Base-by-base conservation (phyloP, 1,284 basidiomycete genomes). In the Trichosporon ovoides region DNA sequence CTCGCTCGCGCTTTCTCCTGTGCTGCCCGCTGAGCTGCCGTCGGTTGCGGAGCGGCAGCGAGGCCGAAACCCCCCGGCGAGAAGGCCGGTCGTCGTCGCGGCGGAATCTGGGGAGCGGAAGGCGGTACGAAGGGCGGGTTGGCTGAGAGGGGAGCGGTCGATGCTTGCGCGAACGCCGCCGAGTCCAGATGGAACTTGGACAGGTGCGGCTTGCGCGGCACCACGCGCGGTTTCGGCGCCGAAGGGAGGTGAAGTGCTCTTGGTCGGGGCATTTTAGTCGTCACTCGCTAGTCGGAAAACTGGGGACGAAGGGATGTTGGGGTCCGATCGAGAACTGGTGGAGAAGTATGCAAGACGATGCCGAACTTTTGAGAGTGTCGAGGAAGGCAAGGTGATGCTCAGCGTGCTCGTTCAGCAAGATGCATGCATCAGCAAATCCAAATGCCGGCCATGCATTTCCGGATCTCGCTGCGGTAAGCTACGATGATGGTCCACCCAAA, bases 1-100 rank as follows among this genome's bases (percentile, higher is more conserved):
- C 61, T 52, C 10, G 28, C 38, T 33, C 53, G 57, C 46, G 57
- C 65, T 56, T 51, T 43, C 36, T 64, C 63, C 56, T 67, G 68
- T 10, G 58, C 67, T 50, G 64, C 65, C 7, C 58, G 55, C 2
- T 51, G 58, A 7, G 50, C 33, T 0, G 62, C 31, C 62, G 65
- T 7, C 13, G 64, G 67, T 2, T 56, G 58, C 6, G 69, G 67
- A 3, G 58, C 55, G 31, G 59, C 59, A 28, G 69, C 67, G 18
- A 77, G 51, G 1, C 76, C 76, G 48, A 78, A 78, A 6, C 76
- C 76, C 36, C 74, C 75, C 0, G 75, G 74, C 37, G 60, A 67
- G 60, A 74, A 78, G 5, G 68, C 68, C 1, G 76, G 76, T 53
- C 71, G 65, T 14, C 76, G 63, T 14, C 74, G 61, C 2, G 63